Base-by-base conservation (phyloP, 768 basidiomycete species). In the Lactarius sp. region DNA sequence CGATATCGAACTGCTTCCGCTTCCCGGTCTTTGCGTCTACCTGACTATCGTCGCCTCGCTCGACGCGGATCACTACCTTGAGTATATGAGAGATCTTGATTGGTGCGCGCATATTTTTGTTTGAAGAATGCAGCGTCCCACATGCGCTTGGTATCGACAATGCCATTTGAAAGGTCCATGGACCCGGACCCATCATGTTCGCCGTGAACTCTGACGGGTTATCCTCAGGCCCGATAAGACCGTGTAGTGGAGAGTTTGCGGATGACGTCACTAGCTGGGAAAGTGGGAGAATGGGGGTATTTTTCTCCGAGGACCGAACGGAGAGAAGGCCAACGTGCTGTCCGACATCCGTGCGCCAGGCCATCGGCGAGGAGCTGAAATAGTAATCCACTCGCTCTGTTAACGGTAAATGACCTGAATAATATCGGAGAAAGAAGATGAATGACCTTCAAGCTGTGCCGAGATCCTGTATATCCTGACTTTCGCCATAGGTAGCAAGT, bases 331-430 rank as follows among this genome's bases (percentile, higher is more conserved):
- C 20, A 18, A 60, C 18, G 33, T 13, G 42, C 14, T 54, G 52
- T 36, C 85, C 71, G 4, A 83, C 82, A 65, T 94, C 91, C 18
- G 89, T 80, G 10, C 92, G 85, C 0, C 82, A 84, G 9, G 87
- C 78, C 49, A 82, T 82, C 61, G 81, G 82, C 73, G 84, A 81
- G 66, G 85, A 80, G 16, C 87, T 85, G 71, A 82, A 89, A 73
- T 94, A 94, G 73, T 94, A 95, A 52, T 90, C 88, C n/a, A 90
- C 82, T 64, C 85, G 86, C 73, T 95, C 93, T 94, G 73, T 10
- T 52, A 8, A 64, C 57, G 22, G 22, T n/a, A 31, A 61, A 36
- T 18, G 55, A 6, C 7, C 6, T 31, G n/a, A 66, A 39, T 10
- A 13, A 42, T 55, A 22, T 53, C 36, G 16, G 16, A 59, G 36